These are phyloP conservation scores for Streptanthus diversifolius DNA, from an alignment of 345 rosid species.

Conservation along the genomic window DNA sequence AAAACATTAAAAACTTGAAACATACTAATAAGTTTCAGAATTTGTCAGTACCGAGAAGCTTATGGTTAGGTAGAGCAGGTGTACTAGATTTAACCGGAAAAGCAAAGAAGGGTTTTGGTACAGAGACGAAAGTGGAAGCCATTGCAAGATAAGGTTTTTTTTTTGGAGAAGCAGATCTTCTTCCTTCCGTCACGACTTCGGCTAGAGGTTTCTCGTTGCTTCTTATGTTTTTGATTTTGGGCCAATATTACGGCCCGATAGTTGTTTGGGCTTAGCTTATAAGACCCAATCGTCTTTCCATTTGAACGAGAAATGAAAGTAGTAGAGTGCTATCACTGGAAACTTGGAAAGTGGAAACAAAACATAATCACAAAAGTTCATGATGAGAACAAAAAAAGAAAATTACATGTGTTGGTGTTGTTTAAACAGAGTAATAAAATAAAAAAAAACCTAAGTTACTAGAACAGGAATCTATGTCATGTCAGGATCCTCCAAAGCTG, in stretches of 20 bases:
- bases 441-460: neutral
- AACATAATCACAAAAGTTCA: neutral
- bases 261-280: neutral
- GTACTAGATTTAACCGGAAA: slow-evolving; percentile 27
- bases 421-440: neutral
- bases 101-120: slow-evolving; percentile 42
- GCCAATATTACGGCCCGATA: neutral
- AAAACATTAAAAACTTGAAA: neutral
- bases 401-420: neutral
- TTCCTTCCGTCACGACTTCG: neutral
- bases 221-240: slow-evolving; percentile 1
- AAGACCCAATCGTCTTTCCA: neutral
- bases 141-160: slow-evolving; percentile 29
- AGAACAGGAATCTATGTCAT: neutral
- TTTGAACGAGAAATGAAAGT: too few relatives aligned
- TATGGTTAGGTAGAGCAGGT: slow-evolving; percentile 32
- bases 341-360: too few relatives aligned
- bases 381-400: neutral
- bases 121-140: slow-evolving; percentile 47
- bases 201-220: neutral
- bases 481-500: slow-evolving; percentile 51
- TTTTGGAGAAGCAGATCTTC: slow-evolving; percentile 3
- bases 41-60: slow-evolving; percentile 37
- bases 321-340: too few relatives aligned
- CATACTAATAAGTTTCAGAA: neutral